Conservation (phyloP, 352 stramenopile species). For the Phytophthora kernoviae region DNA sequence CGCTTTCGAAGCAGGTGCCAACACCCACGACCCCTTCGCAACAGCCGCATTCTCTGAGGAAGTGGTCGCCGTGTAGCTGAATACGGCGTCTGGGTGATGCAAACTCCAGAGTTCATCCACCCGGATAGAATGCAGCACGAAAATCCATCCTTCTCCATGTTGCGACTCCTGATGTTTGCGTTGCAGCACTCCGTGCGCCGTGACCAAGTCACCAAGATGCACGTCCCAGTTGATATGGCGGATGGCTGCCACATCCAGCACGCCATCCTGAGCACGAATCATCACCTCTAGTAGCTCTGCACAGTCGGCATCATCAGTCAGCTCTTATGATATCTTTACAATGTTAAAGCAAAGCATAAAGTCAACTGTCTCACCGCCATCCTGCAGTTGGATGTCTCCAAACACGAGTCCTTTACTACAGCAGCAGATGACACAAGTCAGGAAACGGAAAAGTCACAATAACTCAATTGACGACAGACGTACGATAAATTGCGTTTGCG, state of each 20-base stretch:
- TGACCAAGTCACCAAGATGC: constrained; percentile 73
- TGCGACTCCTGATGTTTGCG: constrained; percentile 41
- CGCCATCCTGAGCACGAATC: constrained; percentile 64
- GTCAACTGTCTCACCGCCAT: constrained; percentile 46
- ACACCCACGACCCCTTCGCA: constrained; percentile 47
- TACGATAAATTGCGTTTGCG: constrained; percentile 88
- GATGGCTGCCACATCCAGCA: constrained; percentile 64
- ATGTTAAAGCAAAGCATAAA: background rate
- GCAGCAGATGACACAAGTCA: constrained; percentile 2
- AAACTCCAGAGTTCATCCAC: constrained; percentile 71
- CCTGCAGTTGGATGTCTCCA: constrained; percentile 73
- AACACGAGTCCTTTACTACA: constrained; percentile 84
- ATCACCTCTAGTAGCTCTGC: constrained; percentile 83
- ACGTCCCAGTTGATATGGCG: constrained; percentile 82
- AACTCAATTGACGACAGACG: constrained; percentile 12
- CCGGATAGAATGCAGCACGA: constrained; percentile 48
- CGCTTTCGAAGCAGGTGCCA: constrained; percentile 61
- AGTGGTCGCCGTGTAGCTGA: constrained; percentile 48
- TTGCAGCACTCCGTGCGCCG: constrained; percentile 42
- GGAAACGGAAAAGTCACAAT: constrained; percentile 1
- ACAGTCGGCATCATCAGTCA: background rate
- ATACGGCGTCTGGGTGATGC: constrained; percentile 50
- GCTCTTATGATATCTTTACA: background rate
- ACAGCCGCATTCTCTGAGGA: background rate
- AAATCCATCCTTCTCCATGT: constrained; percentile 47